Conservation (phyloP, 2,329 filamentous ascomycete genomes). For the Phoma herbarum region DNA sequence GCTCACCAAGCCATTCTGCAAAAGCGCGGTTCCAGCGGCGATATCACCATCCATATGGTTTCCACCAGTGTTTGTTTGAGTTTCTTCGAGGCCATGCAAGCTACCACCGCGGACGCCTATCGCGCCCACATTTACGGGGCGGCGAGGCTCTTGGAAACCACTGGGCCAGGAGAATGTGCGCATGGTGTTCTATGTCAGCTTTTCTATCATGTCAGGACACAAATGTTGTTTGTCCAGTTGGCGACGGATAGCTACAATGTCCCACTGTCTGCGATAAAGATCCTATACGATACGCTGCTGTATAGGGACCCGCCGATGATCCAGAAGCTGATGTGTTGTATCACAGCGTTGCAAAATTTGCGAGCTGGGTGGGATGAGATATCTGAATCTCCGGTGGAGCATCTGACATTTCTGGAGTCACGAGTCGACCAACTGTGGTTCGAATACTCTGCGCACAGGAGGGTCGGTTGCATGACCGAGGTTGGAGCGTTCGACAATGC, state of each 20-base stretch:
- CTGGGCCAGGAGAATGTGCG: conserved; percentile 37
- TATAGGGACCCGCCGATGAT: conserved; percentile 38
- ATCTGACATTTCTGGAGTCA: background rate
- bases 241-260: conserved; percentile 14
- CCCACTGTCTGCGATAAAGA: conserved; percentile 22
- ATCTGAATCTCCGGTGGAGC: background rate
- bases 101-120: conserved; percentile 41
- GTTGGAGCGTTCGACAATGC: background rate
- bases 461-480: too few relatives aligned
- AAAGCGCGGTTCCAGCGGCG: conserved; percentile 12
- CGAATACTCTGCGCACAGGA: background rate
- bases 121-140: conserved; percentile 43
- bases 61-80: conserved; percentile 44
- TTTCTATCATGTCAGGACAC: conserved; percentile 44
- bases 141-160: conserved; percentile 38
- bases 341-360: conserved; percentile 31
- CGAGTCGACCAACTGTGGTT: conserved; percentile 7
- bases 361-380: conserved; percentile 19
- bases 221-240: conserved; percentile 36
- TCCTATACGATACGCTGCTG: conserved; percentile 31
- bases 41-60: conserved; percentile 43
- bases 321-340: conserved; percentile 36
- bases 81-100: conserved; percentile 45
- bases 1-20: conserved; percentile 30
- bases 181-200: conserved; percentile 42